Percentiles rank a stretch among this genome's conserved stretches.
These are phyloP conservation scores for Mycena indigotica DNA, from an alignment of 768 basidiomycete species.

Conservation along the genomic window DNA sequence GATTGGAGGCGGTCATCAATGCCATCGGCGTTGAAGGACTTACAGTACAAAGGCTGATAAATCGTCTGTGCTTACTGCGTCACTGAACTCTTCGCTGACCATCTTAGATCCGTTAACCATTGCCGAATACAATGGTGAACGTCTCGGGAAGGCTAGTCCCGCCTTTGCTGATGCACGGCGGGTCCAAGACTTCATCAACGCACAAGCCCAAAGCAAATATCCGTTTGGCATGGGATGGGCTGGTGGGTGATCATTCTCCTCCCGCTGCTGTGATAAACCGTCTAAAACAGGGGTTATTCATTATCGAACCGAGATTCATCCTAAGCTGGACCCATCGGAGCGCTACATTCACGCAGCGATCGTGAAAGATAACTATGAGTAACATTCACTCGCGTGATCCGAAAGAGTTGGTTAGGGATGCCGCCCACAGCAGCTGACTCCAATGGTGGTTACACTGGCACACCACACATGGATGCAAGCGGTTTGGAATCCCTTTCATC, in stretches of 20 bases:
- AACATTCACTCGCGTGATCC: neutral
- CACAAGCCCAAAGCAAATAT: neutral
- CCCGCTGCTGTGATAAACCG: neutral
- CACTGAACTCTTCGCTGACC: neutral
- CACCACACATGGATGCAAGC: no score
- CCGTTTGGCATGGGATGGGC: slow-evolving; percentile 8
- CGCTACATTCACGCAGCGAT: slow-evolving; percentile 5
- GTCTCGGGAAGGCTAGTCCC: neutral
- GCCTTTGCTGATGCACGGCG: neutral
- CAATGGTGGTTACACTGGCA: no score
- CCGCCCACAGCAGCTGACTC: no score
- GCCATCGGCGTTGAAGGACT: neutral
- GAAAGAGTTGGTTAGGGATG: neutral
- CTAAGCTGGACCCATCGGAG: neutral
- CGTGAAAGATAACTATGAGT: neutral
- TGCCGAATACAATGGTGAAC: neutral
- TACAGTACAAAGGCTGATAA: slow-evolving; percentile 6
- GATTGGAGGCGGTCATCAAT: neutral
- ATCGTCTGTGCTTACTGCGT: slow-evolving; percentile 8
- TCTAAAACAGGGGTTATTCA: neutral
- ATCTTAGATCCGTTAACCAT: neutral
- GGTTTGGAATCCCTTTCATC: no score
- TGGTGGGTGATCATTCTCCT: slow-evolving; percentile 3
- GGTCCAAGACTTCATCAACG: neutral
- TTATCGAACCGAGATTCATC: neutral